Evolutionary conservation across 371 early-diverging fungal genomes (phyloP), one percentile per base, ranked within the genome.

Genomic region (Mucor sp.): DNA sequence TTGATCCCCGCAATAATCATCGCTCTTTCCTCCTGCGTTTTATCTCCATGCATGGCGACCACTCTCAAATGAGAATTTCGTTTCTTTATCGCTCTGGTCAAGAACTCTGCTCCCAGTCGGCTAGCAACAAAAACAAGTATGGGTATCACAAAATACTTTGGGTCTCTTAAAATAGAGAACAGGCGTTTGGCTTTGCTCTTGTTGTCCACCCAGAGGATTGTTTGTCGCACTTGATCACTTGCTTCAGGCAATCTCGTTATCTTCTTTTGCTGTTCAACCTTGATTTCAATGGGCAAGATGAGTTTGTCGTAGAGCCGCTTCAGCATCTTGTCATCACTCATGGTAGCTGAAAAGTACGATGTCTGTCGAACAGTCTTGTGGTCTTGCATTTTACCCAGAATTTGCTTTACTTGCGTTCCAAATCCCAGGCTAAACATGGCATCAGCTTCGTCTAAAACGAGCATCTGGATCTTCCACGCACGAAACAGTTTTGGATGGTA

Each of bases 371-470:
- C 60, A 7, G 74, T 75, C 25, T n/a, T 47, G 11, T 76, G 76
- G n/a, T 71, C 67, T 1, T 76, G 76, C 8, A 87, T 66, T 48
- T 75, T 75, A 50, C 81, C 77, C n/a, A 86, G 37, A 17, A 88
- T 84, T 48, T 81, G 70, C 19, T 65, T 72, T 9, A 86, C 75
- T 59, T 89, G 85, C 5, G 73, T 72, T 2, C 76, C 80, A 67
- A 85, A 86, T 25, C 87, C 85, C 58, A 85, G 60, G 30, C 81
- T 80, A 65, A 88, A 79, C 80, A 89, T 85, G 25, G 84, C 68
- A 64, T 88, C 88, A 3, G 82, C 90, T 62, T 88, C 89, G 65
- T 90, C 90, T 57, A 90, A 53, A 3, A 90, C 84, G 7, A 89
- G 62, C 65, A 87, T 85, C 23, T 74, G 84, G 32, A 85, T 70